Evolutionary conservation across 2,329 filamentous ascomycete genomes (phyloP).

Genomic region (Fusarium keratoplasticum): DNA sequence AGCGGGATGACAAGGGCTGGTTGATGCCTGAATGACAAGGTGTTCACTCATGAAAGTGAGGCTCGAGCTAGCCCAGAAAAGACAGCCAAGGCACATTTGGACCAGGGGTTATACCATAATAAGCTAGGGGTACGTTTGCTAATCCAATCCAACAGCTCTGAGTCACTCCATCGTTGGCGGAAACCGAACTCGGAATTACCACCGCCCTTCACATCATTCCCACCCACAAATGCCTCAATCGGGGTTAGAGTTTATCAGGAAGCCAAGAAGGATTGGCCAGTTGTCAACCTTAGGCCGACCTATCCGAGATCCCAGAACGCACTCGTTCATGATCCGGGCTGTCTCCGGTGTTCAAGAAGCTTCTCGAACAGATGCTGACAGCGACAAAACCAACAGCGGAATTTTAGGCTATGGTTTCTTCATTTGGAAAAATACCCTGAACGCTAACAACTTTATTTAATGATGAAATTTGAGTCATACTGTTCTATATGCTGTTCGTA

Average conservation of each 20-base stretch:
- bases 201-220: background rate
- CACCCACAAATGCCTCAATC: background rate
- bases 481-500: background rate
- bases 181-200: background rate
- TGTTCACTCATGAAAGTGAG: conserved; percentile 11
- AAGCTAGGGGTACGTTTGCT: background rate
- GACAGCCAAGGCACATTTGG: background rate
- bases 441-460: background rate
- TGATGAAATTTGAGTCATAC: background rate
- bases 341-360: background rate
- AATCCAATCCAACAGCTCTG: background rate
- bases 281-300: too few relatives aligned
- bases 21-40: conserved; percentile 22
- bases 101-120: background rate
- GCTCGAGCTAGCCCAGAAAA: background rate
- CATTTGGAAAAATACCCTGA: background rate
- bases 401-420: background rate
- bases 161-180: background rate
- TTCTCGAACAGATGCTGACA: background rate
- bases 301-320: background rate
- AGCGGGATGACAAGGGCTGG: conserved; percentile 21
- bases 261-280: background rate
- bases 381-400: background rate
- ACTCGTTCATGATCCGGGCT: background rate
- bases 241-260: background rate